Conservation (phyloP, 306 rosid genomes). For the Inga oerstediana region DNA sequence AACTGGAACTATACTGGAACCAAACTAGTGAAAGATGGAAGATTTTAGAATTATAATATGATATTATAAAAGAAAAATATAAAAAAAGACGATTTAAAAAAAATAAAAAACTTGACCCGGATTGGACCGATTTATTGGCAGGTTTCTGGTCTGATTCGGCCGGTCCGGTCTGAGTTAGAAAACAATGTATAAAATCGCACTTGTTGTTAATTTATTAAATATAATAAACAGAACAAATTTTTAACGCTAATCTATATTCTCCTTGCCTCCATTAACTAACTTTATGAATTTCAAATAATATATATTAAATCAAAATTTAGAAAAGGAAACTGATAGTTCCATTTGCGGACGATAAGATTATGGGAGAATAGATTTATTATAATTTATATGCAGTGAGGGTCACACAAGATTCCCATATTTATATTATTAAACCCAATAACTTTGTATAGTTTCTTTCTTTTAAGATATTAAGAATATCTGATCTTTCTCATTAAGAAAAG, state of each 20-base stretch:
- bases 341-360: not conserved
- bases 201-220: not conserved
- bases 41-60: too few species aligned
- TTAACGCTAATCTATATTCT: not conserved
- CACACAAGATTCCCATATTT: not conserved
- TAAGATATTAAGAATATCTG: not conserved
- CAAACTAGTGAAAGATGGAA: too few species aligned
- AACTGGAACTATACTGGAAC: too few species aligned
- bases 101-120: too few species aligned
- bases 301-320: not conserved
- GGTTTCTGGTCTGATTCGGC: too few species aligned
- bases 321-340: not conserved
- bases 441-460: not conserved
- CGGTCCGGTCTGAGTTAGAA: too few species aligned
- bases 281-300: not conserved
- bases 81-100: too few species aligned
- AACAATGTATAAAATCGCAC: too few species aligned
- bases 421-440: not conserved
- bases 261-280: not conserved
- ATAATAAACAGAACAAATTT: not conserved
- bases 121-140: too few species aligned
- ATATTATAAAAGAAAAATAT: too few species aligned
- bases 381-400: not conserved
- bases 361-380: not conserved
- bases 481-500: too few species aligned